Base-by-base conservation (phyloP, 1,139 yeast genomes). In the Debaryomyces psychrophilus region DNA sequence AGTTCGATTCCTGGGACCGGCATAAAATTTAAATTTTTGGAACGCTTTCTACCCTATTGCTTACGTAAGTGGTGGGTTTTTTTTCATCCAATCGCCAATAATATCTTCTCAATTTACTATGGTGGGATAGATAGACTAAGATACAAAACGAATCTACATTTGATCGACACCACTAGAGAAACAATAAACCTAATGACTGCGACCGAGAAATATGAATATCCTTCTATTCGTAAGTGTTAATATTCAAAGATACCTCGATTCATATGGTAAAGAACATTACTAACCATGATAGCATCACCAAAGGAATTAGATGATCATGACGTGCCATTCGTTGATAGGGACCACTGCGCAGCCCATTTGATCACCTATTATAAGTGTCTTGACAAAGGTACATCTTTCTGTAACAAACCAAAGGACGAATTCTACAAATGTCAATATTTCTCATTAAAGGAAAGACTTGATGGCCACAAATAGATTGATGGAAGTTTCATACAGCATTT, bases 1-100 rank as follows among this genome's bases (percentile, higher is more conserved):
- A 65, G 79, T 74, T 74, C 79, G 79, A 74, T 73, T 74, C 79
- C 78, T 73, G 79, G 79, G 77, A 69, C 71, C 77, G 77, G 79
- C 79, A 74, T 14, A 43, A 50, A 39, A 54, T 56, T 62, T 61
- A 54, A 15, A 7, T 12, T 29, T 31, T 17, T n/a, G n/a, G 17
- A 5, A 17, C 2, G 6, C 22, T 17, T 14, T 14, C 9, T 18
- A 11, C 11, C 9, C 18, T 33, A 15, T 33, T 33, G 31, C 28
- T 37, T 37, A 37, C 33, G 14, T 37, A 37, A 37, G 31, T 23
- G 14, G 23, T 15, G 22, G 17, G n/a, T 14, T 34, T 38, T 38
- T 38, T 38, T 38, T 28, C 26, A 11, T 26, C 15, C 41, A 20
- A 27, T 38, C 41, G 31, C 41, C 41, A 38, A 38, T 38, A 38